Base-by-base conservation (phyloP, 179 eudicot genomes). In the Silene vulgaris region DNA sequence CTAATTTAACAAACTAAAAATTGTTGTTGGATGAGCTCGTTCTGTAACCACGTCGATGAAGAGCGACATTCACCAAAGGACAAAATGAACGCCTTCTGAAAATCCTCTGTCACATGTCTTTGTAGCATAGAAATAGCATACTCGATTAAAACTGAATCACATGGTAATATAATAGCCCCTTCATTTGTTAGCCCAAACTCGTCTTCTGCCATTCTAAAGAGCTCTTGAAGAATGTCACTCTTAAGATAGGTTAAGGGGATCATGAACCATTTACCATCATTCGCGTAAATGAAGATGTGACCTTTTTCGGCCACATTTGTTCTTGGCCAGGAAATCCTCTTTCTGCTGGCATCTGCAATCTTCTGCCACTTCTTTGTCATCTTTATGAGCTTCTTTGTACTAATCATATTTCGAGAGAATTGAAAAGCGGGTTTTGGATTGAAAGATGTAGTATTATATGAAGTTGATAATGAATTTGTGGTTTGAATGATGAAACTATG, bases 151-250 rank as follows among this genome's bases (percentile, higher is more conserved):
- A 20, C n/a, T 26, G 73, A 73, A 77, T 81, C 71, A 54, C 45
- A 77, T 13, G 80, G 80, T 12, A 77, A 16, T 11, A 40, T 45
- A 48, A 80, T 77, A 14, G 71, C 77, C n/a, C 83, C 80, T 17
- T 73, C 54, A 9, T 54, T 66, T 1, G 65, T 50, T 9, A 77
- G 2, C 19, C 84, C 82, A 30, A 78, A 78, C 56, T 82, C 76
- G 50, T 82, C 77, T 59, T 78, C 79, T 29, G 84, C 66, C 73
- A 75, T 30, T 23, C 8, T 16, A 65, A 82, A 59, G 4, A 82
- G 74, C 59, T 71, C 70, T 23, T 21, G 40, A 13, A 82, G n/a
- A 60, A 78, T 65, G 9, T 77, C 69, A 11, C 65, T 78, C 43
- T 74, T 65, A 14, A 81, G 76, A 71, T 78, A 81, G 28, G 67